phyloP scores from a whole-genome alignment of 148 eudicot genomes.

The Vaccinium macrocarpon region DNA sequence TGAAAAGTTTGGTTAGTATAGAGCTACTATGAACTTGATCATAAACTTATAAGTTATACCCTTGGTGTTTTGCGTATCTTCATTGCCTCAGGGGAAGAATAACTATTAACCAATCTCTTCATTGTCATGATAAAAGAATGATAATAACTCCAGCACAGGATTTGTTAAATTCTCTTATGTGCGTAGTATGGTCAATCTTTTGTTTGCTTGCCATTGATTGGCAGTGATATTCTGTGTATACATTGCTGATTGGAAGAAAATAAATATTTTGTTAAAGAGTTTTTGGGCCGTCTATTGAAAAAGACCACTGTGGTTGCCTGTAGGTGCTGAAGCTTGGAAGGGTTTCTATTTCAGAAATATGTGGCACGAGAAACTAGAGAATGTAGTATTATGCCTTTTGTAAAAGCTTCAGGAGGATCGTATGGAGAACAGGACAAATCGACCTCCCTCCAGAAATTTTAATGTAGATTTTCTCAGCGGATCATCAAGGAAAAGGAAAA shows the following conservation, averaged over 20 bases:
- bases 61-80: neutral
- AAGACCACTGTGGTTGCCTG: neutral
- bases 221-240: neutral
- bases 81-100: neutral
- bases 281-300: neutral
- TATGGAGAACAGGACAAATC: constrained; percentile 20
- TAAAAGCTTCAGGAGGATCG: constrained; percentile 21
- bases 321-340: constrained; percentile 6
- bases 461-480: constrained; percentile 19
- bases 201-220: constrained; percentile 10
- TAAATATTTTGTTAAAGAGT: neutral
- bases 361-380: constrained; percentile 18
- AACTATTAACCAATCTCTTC: neutral
- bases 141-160: neutral
- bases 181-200: neutral
- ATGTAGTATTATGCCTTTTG: constrained; percentile 17
- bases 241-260: neutral
- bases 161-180: neutral
- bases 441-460: constrained; percentile 24
- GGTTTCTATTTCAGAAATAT: constrained; percentile 9
- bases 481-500: constrained; percentile 43
- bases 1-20: neutral
- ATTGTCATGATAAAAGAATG: neutral
- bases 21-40: neutral
- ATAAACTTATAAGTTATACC: neutral